Evolutionary conservation across 192 early-diverging fungal species (phyloP).

Genomic region (Coemansia sp.): DNA sequence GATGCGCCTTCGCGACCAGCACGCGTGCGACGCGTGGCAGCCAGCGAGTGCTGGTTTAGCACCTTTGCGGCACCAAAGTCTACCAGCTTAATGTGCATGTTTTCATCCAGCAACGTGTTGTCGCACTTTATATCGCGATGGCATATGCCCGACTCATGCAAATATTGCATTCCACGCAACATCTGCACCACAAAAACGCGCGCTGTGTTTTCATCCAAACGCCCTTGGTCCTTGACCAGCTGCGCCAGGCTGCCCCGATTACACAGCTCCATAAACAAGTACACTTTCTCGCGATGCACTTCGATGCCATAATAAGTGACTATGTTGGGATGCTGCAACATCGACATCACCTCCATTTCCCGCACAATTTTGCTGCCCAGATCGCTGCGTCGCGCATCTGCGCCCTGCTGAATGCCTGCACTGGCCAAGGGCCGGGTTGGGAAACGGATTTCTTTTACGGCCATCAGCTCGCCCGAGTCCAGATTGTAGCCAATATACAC

Average conservation of each 20-base stretch:
- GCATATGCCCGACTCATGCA: constrained; percentile 79
- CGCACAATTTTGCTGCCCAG: constrained; percentile 69
- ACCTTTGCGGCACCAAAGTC: constrained; percentile 93
- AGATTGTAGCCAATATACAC: constrained; percentile 84
- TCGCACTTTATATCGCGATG: constrained; percentile 89
- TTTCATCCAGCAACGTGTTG: constrained; percentile 78
- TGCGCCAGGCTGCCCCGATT: constrained; percentile 69
- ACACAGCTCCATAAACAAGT: constrained; percentile 92
- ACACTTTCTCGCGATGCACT: constrained; percentile 85
- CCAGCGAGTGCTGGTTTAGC: constrained; percentile 63
- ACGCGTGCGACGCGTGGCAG: constrained; percentile 39
- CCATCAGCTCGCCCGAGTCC: constrained; percentile 81
- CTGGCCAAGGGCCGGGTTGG: constrained; percentile 55
- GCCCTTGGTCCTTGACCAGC: constrained; percentile 71
- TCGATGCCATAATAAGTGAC: constrained; percentile 89
- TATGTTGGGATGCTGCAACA: constrained; percentile 86
- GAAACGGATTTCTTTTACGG: constrained; percentile 90
- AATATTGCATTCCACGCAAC: constrained; percentile 77
- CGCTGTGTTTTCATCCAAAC: constrained; percentile 71
- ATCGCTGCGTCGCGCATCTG: constrained; percentile 9
- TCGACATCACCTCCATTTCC: constrained; percentile 90
- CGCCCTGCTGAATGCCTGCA: constrained; percentile 6
- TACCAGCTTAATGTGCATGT: constrained; percentile 77
- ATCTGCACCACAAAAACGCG: constrained; percentile 78
- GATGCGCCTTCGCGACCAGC: constrained; percentile 18